phyloP scores from a whole-genome alignment of 2,329 filamentous ascomycete species.

The Orbilia ellipsospora region DNA sequence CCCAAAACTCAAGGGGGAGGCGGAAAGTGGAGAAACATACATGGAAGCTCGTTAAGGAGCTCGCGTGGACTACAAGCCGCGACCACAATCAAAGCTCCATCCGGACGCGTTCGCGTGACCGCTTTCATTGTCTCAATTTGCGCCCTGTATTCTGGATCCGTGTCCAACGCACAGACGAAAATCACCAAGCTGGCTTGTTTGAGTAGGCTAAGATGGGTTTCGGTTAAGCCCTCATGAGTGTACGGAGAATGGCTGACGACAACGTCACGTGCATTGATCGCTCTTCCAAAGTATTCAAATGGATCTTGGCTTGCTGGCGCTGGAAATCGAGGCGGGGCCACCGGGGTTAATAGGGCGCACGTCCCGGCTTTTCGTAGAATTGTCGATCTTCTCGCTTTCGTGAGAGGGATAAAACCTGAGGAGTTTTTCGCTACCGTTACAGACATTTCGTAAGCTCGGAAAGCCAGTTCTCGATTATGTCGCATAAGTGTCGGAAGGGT shows the following conservation, averaged over 20 bases:
- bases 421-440: conserved; percentile 94
- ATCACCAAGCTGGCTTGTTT: conserved; percentile 71
- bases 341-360: conserved; percentile 68
- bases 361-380: conserved; percentile 60
- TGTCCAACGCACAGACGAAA: conserved; percentile 70
- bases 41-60: conserved; percentile 65
- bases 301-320: conserved; percentile 69
- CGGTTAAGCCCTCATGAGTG: conserved; percentile 73
- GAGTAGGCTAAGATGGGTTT: conserved; percentile 73
- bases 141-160: conserved; percentile 60
- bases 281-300: conserved; percentile 76
- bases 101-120: conserved; percentile 59
- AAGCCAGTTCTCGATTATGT: conserved; percentile 82
- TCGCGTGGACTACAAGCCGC: conserved; percentile 66
- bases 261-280: conserved; percentile 70
- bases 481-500: conserved; percentile 82
- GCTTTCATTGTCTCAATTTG: conserved; percentile 60
- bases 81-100: conserved; percentile 59
- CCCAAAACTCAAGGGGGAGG: conserved; percentile 60
- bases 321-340: conserved; percentile 65
- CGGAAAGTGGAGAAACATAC: conserved; percentile 59
- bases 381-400: conserved; percentile 49
- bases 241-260: conserved; percentile 79
- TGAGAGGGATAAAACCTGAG: conserved; percentile 81
- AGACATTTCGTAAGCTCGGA: conserved; percentile 87